Evolutionary conservation across 495 filamentous ascomycete genomes (phyloP), one percentile per base, ranked within the genome.

Genomic region (Parathielavia hyrcaniae): DNA sequence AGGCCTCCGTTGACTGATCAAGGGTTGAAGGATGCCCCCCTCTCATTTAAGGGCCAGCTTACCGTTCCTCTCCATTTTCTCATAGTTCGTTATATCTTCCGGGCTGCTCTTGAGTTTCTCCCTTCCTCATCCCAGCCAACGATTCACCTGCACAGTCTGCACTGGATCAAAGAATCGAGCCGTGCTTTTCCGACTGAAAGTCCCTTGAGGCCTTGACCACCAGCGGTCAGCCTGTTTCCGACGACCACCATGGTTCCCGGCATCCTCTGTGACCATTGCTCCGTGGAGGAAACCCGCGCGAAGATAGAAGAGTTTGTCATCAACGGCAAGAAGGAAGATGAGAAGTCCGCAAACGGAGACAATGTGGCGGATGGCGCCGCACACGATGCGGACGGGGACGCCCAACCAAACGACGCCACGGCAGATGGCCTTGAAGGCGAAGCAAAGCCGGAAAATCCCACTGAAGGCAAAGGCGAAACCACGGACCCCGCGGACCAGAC

Each of bases 401-500:
- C 16, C 40, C 40, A 43, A 43, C 14, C 40, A 48, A 52, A 52
- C 34, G 50, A 30, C 2, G 34, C 30, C 50, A 8, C 17, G 7
- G 13, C 12, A 45, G 53, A 44, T 11, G 26, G 6, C 43, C n/a
- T 9, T 11, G 5, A 34, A 51, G 39, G 38, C 10, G 43, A 52
- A 1, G 16, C 20, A 0, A 19, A 22, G n/a, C 5, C 48, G 5
- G 38, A 50, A 14, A n/a, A 8, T 5, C n/a, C 53, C 26, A 48
- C 5, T 9, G 38, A 54, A 12, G 22, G 55, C 36, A 32, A 49
- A 30, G 43, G 43, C 5, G 48, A 39, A 17, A 41, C 65, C 4
- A 49, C 41, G 2, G 48, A 39, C 17, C 45, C 65, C 4, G 51
- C 48, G 20, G 65, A 71, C 38, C 55, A 67, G 45, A 56, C 63